Base-by-base conservation (phyloP, 345 rosid genomes). In the Orychophragmus violaceus region DNA sequence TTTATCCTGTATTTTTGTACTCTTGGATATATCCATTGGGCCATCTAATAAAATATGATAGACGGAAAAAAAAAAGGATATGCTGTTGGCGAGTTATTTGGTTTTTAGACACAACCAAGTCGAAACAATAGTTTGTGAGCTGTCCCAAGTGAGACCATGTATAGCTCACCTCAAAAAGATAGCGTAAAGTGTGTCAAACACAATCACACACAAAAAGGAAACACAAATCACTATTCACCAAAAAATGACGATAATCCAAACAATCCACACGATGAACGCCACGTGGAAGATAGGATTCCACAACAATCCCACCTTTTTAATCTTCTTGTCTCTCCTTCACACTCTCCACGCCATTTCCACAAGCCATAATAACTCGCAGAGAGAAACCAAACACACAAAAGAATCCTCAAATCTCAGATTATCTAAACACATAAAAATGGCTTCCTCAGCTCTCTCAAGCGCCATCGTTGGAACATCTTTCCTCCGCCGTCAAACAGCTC, bases 401-500 rank as follows among this genome's bases (percentile, higher is more conserved):
- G 8, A 33, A 32, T 22, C 12, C 6, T 9, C 3, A 33, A n/a
- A 16, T 51, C 35, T 16, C 16, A 32, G 2, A 24, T 11, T 11
- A 4, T 48, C 53, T 49, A 22, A 49, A 13, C 5, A 21, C 8
- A 46, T 5, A 25, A 5, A 63, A 79, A 76, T 79, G 84, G 84
- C 83, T 41, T 66, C 89, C 7, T 74, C 85, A 62, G 88, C 97
- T 37, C 84, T 86, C 62, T 73, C 96, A 27, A 77, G 82, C 56
- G 82, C 90, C 76, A 72, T 83, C 61, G 62, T 85, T 8, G 85
- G 85, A 82, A 76, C 96, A 24, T 66, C 87, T 55, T 90, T 90
- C 62, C 36, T 83, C 58, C 75, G 87, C 59, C 77, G 71, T 23
- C 76, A 77, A 55, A 77, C 87, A 4, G 3, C 75, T 8, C 78